phyloP scores from a whole-genome alignment of 1,284 basidiomycete genomes.

The Golubevia pallescens region DNA sequence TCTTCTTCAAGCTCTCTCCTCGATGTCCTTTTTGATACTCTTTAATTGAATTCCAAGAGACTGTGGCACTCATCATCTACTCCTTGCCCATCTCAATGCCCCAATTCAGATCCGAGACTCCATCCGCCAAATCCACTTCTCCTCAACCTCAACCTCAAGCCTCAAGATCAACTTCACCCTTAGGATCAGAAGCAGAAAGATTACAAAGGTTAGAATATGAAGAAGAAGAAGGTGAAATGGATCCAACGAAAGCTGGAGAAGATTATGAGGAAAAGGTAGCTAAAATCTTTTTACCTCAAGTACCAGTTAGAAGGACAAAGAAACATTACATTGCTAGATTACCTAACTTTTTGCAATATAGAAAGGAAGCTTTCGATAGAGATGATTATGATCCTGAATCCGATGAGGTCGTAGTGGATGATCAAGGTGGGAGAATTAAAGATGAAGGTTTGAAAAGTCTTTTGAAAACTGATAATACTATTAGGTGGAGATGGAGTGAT shows the following conservation, averaged over 20 bases:
- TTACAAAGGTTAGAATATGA: slow-evolving; percentile 81
- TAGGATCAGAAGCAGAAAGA: slow-evolving; percentile 76
- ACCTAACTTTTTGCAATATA: slow-evolving; percentile 57
- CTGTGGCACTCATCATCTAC: slow-evolving; percentile 10
- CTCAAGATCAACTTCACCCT: slow-evolving; percentile 55
- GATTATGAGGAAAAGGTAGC: slow-evolving; percentile 71
- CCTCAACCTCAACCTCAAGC: slow-evolving; percentile 79
- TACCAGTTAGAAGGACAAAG: slow-evolving; percentile 50
- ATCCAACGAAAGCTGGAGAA: slow-evolving; percentile 70
- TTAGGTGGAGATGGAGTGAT: slow-evolving; percentile 86
- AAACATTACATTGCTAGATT: slow-evolving; percentile 51
- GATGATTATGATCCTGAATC: slow-evolving; percentile 41
- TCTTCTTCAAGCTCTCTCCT: slow-evolving; percentile 1
- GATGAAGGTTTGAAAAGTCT: slow-evolving; percentile 42
- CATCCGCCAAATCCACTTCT: slow-evolving; percentile 74
- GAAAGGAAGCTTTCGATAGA: slow-evolving; percentile 36
- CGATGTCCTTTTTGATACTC: not conserved
- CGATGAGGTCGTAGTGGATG: slow-evolving; percentile 29
- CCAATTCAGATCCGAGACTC: slow-evolving; percentile 9
- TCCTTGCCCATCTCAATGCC: slow-evolving; percentile 7
- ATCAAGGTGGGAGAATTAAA: slow-evolving; percentile 72
- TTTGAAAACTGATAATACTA: slow-evolving; percentile 83
- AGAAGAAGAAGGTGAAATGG: slow-evolving; percentile 66
- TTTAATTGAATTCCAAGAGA: not conserved
- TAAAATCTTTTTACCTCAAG: slow-evolving; percentile 36